phyloP scores from a whole-genome alignment of 495 filamentous ascomycete genomes.

The Neurospora intermedia region DNA sequence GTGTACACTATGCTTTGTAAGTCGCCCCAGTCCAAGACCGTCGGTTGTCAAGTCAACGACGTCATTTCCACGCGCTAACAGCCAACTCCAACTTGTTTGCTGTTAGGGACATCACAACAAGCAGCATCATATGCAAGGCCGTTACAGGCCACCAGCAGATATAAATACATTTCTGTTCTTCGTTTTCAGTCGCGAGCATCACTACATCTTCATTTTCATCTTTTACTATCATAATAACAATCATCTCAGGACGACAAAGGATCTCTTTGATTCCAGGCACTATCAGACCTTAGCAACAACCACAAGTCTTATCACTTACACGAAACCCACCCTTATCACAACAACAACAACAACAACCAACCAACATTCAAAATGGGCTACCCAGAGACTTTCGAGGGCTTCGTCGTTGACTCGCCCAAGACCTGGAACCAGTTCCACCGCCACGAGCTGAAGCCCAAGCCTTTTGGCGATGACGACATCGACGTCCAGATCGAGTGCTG shows the following conservation, averaged over 20 bases:
- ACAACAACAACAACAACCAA: no score
- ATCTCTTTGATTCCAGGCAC: not conserved
- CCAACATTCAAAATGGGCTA: conserved; percentile 46
- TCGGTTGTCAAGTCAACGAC: not conserved
- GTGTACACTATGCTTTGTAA: not conserved
- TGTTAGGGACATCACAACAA: not conserved
- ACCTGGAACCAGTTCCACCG: conserved; percentile 18
- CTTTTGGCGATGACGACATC: conserved; percentile 63
- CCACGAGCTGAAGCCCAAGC: conserved; percentile 62
- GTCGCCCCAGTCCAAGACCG: no score
- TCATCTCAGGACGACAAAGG: not conserved
- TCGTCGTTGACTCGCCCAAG: conserved; percentile 28
- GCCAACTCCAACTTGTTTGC: not conserved
- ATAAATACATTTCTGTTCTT: not conserved
- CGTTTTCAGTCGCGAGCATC: not conserved
- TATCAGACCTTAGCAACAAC: not conserved
- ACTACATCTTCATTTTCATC: not conserved
- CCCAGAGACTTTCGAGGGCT: conserved; percentile 67
- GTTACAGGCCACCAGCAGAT: not conserved
- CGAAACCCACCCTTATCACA: not conserved
- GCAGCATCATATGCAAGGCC: not conserved
- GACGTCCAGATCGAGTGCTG: conserved; percentile 55
- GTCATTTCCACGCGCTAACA: not conserved
- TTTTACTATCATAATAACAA: not conserved
- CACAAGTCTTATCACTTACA: not conserved